Conservation (phyloP, 768 basidiomycete genomes). For the Suillus decipiens region DNA sequence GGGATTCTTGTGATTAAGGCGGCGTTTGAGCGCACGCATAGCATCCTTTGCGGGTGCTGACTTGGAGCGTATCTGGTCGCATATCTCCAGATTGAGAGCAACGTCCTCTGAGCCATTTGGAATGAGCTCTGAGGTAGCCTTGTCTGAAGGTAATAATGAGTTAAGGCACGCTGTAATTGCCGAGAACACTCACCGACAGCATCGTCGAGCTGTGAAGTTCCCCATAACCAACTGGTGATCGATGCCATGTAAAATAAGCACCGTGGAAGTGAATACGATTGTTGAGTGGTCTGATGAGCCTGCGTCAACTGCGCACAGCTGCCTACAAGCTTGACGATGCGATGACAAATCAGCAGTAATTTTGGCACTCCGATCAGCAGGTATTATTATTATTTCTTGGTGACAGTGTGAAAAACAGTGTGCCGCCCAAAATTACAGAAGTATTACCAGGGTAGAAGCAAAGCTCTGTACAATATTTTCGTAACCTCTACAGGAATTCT, state of each 20-base stretch:
- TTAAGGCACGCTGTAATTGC: neutral
- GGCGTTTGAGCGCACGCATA: slow-evolving; percentile 83
- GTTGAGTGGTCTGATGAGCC: neutral
- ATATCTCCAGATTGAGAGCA: slow-evolving; percentile 91
- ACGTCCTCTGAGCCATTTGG: slow-evolving; percentile 88
- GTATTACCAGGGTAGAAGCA: neutral
- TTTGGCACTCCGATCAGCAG: slow-evolving; percentile 27
- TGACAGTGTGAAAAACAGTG: neutral
- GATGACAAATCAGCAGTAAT: slow-evolving; percentile 15
- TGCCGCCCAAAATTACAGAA: neutral
- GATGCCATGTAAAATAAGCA: slow-evolving; percentile 48
- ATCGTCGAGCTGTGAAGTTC: slow-evolving; percentile 80
- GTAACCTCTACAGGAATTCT: neutral
- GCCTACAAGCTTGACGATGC: slow-evolving; percentile 10
- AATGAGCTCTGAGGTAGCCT: slow-evolving; percentile 89
- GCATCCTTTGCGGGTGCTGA: slow-evolving; percentile 82
- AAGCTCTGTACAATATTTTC: neutral
- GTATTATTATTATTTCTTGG: neutral
- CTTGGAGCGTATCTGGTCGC: slow-evolving; percentile 95
- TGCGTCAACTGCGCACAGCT: slow-evolving; percentile 16
- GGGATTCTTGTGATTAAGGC: slow-evolving; percentile 92
- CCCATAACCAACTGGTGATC: slow-evolving; percentile 75
- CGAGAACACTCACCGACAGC: slow-evolving; percentile 63
- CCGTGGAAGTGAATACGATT: neutral
- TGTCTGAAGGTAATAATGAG: slow-evolving; percentile 54